Evolutionary conservation across 192 early-diverging fungal genomes (phyloP), one percentile per base, ranked within the genome.

Genomic region (Backusella mclennaniae): DNA sequence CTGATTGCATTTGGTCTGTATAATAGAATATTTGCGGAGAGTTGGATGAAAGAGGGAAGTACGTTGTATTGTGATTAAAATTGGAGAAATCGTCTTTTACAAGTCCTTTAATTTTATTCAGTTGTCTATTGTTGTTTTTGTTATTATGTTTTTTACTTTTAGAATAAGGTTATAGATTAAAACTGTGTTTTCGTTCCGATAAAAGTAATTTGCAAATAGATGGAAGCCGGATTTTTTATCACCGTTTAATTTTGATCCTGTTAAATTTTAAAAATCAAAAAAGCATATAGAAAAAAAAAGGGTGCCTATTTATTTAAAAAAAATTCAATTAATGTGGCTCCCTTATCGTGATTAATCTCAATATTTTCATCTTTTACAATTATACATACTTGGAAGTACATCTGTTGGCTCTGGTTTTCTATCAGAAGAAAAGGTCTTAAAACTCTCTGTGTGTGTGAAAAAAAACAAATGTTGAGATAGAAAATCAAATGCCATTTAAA

Each of bases 341-440:
- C 56, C 56, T 63, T 63, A 63, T 63, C 56, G 56, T 29, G 56
- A 63, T 63, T 29, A 12, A 63, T 63, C 56, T 63, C 29, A 23
- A 29, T 26, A 29, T 63, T 63, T 63, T 29, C 56, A 63, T 63
- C 23, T 63, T 63, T 63, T 63, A 63, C 56, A 26, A 63, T 63
- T 63, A 63, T 63, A 63, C 56, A 63, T 63, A 63, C 56, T 63
- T 63, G 56, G 56, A 63, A 63, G 56, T 63, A 29, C 26, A 63
- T 63, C 56, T 23, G 56, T 63, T 29, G 56, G 56, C 23, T 29
- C 21, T 29, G 21, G 56, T 63, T 63, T 63, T 63, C 56, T 63
- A 63, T 63, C 56, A 63, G 15, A 21, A 63, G 21, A 11, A 63
- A 29, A 63, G 56, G 9, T 29, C 23, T 63, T 63, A 29, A 63